A percentile compares a stretch with the other conserved stretches of the same genome.
Evolutionary conservation across 495 filamentous ascomycete genomes (phyloP).

Genomic region (Aspergillus affinis): DNA sequence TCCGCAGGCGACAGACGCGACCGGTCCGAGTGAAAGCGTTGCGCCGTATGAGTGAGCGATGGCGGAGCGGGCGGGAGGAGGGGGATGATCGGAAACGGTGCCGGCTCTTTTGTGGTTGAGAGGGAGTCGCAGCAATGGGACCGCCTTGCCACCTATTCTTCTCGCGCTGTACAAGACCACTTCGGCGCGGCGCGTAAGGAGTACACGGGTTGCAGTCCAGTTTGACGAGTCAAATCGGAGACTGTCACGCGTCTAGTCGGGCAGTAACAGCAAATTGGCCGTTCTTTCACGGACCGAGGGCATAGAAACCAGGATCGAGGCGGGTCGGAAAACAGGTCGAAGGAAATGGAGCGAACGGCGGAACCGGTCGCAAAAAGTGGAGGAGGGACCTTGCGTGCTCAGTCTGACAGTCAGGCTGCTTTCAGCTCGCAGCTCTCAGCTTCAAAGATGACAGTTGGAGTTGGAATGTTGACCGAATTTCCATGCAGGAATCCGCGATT

Average conservation of each 20-base stretch:
- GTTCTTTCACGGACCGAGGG: slow-evolving; percentile 14
- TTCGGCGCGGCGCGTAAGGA: slow-evolving; percentile 14
- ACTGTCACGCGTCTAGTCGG: slow-evolving; percentile 9
- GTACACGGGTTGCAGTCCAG: slow-evolving; percentile 18
- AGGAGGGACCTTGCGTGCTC: not conserved
- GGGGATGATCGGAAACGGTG: not conserved
- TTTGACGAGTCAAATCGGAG: slow-evolving; percentile 10
- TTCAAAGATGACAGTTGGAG: not conserved
- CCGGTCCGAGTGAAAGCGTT: not conserved
- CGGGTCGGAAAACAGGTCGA: not conserved
- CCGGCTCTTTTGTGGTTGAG: not conserved
- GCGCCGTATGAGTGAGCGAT: slow-evolving; percentile 1
- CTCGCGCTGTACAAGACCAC: slow-evolving; percentile 13
- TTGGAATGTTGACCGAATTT: not conserved
- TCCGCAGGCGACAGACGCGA: slow-evolving; percentile 9
- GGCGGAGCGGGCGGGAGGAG: not conserved
- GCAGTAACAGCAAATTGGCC: slow-evolving; percentile 8
- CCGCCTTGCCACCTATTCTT: slow-evolving; percentile 13
- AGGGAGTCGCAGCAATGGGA: not conserved
- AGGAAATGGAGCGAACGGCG: slow-evolving; percentile 4
- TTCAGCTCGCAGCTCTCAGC: too few species aligned
- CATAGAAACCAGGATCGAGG: slow-evolving; percentile 16
- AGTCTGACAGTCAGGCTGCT: too few species aligned
- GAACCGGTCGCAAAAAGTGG: slow-evolving; percentile 1
- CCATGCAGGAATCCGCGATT: not conserved